Evolutionary conservation across 306 rosid genomes (phyloP), one percentile per base, ranked within the genome.

Genomic region (Neltuma alba): DNA sequence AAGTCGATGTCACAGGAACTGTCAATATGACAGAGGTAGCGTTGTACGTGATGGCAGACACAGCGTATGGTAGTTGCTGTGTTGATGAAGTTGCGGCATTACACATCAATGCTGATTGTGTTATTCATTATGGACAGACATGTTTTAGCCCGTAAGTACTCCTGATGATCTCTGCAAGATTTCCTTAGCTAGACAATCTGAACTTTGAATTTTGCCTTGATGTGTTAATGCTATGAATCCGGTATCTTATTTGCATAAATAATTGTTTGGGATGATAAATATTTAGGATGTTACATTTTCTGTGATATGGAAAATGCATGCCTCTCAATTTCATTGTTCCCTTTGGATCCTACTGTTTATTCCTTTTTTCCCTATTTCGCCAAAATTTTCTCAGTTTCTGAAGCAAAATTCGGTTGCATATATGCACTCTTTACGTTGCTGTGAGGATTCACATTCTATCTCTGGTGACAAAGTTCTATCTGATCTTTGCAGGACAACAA

Each of bases 41-140:
- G 34, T 80, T 94, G 85, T 94, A 61, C 79, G 85, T 94, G 28
- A 92, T 92, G 97, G 97, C 97, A 3, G 98, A 94, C 90, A 91
- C 97, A 7, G 80, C 97, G 4, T 94, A 88, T 68, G 98, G 98
- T 30, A 94, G 95, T 80, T 94, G 99, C 67, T 92, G 99, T 70
- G 87, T 92, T 58, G 99, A 94, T 83, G 99, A 91, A 87, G 97
- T 92, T 37, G 99, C 95, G 81, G 99, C 97, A 6, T 88, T 94
- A 47, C 97, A 88, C 42, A 85, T 81, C 5, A 84, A 85, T 63
- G 97, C 97, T 48, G 89, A 94, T 75, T 87, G 85, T 80, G 97
- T 92, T 57, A 84, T 94, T 65, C 97, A 94, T 83, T 94, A 94
- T 82, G 97, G 99, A 31, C 97, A 92, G 74, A 82, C 99, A 0